Percentiles rank a stretch among this genome's conserved stretches.
Conservation (phyloP, 2,329 filamentous ascomycete genomes). For the Juglanconis oblonga region DNA sequence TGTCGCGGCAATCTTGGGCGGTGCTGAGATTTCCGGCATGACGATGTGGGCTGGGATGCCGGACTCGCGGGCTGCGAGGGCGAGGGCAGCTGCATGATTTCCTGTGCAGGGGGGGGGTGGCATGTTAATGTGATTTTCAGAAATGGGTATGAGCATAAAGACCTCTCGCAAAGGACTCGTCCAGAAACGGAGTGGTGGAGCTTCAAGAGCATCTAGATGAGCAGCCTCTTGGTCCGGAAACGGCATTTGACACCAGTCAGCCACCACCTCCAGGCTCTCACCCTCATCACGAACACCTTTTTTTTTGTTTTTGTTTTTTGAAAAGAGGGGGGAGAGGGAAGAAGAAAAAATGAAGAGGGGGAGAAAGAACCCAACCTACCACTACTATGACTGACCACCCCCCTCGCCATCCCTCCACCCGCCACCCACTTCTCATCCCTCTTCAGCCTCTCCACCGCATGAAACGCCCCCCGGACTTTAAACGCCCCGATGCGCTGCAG, state of each 20-base stretch:
- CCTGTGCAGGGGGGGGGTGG: slow-evolving; percentile 61
- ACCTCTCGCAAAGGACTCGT: background rate
- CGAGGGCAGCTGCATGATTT: slow-evolving; percentile 91
- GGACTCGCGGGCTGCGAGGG: slow-evolving; percentile 75
- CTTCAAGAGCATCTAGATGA: too few relatives aligned
- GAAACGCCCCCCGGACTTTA: slow-evolving; percentile 87
- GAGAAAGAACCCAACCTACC: slow-evolving; percentile 47
- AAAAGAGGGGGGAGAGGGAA: too few relatives aligned
- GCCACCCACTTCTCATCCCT: slow-evolving; percentile 59
- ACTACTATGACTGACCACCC: slow-evolving; percentile 87
- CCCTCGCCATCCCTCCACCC: slow-evolving; percentile 56
- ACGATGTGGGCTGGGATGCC: slow-evolving; percentile 80
- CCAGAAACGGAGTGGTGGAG: too few relatives aligned
- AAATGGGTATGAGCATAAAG: background rate
- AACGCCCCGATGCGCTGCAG: slow-evolving; percentile 88
- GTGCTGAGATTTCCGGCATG: slow-evolving; percentile 82
- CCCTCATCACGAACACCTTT: too few relatives aligned
- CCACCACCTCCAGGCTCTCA: too few relatives aligned
- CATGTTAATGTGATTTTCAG: slow-evolving; percentile 13
- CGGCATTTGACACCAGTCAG: too few relatives aligned
- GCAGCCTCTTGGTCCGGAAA: too few relatives aligned
- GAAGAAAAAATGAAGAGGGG: background rate
- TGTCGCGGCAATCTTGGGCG: slow-evolving; percentile 85
- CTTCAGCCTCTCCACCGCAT: slow-evolving; percentile 72
- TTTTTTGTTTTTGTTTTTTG: too few relatives aligned